A percentile compares a stretch with the other conserved stretches of the same genome.
Conservation (phyloP, 2,329 filamentous ascomycete genomes). For the Ophiostoma sp. region DNA sequence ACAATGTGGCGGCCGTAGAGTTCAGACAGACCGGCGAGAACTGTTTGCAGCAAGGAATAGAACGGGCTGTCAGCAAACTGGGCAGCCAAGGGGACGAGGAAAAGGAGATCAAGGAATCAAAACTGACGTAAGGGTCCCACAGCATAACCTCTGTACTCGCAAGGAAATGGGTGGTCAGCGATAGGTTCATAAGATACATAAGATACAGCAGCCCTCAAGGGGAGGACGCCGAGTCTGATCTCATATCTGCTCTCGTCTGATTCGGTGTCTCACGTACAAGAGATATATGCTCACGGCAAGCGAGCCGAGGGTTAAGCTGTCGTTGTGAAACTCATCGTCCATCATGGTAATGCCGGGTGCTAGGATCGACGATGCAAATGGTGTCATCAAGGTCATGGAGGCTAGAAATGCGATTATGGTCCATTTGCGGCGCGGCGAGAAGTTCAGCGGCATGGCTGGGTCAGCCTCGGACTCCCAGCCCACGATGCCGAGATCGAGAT, state of each 20-base stretch:
- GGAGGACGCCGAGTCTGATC: too few relatives aligned
- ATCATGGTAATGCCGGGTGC: slow-evolving; percentile 44
- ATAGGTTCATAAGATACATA: background rate
- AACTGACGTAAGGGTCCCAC: slow-evolving; percentile 52
- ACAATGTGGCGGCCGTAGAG: slow-evolving; percentile 49
- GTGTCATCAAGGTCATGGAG: slow-evolving; percentile 59
- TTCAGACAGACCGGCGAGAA: slow-evolving; percentile 33
- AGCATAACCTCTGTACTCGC: slow-evolving; percentile 44
- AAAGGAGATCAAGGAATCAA: slow-evolving; percentile 49
- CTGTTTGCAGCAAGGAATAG: background rate
- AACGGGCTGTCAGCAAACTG: background rate
- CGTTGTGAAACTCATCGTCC: slow-evolving; percentile 42
- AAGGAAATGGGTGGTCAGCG: slow-evolving; percentile 11
- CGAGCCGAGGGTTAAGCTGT: slow-evolving; percentile 40
- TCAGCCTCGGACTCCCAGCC: slow-evolving; percentile 57
- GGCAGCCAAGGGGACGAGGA: slow-evolving; percentile 28
- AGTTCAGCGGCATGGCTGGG: slow-evolving; percentile 55
- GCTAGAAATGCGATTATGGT: slow-evolving; percentile 50
- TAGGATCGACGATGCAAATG: slow-evolving; percentile 58
- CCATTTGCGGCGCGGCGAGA: slow-evolving; percentile 52
- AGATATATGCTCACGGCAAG: slow-evolving; percentile 59
- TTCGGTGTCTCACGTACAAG: slow-evolving; percentile 30
- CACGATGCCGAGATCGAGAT: slow-evolving; percentile 50
- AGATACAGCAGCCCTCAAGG: background rate
- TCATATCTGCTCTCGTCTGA: too few relatives aligned